A percentile compares a stretch with the other conserved stretches of the same genome.
phyloP scores from a whole-genome alignment of 306 rosid genomes.

The Cucurbita ficifolia region DNA sequence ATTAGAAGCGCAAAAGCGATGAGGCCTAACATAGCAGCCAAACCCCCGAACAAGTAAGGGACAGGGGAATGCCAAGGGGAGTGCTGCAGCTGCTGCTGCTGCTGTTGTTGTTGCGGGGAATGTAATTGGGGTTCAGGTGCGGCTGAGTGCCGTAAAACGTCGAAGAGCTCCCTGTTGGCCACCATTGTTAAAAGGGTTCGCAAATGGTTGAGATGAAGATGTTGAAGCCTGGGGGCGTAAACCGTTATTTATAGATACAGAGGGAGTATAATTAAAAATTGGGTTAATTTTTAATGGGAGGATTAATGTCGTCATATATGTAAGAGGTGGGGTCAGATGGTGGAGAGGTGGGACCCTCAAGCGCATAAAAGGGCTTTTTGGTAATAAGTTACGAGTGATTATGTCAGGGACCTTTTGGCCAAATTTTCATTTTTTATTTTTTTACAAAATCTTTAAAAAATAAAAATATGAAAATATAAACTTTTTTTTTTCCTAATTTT shows the following conservation, averaged over 20 bases:
- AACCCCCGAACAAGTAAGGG: slow-evolving; percentile 78
- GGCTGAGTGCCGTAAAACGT: slow-evolving; percentile 1
- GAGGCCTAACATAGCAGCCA: slow-evolving; percentile 92
- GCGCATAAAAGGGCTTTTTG: slow-evolving; percentile 33
- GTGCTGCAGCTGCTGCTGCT: slow-evolving; percentile 18
- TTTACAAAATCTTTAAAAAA: no score
- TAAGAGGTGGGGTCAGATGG: slow-evolving; percentile 5
- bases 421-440: neutral
- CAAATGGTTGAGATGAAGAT: neutral
- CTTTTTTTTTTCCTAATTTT: no score
- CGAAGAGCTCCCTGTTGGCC: slow-evolving; percentile 47
- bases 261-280: neutral
- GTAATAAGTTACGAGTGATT: slow-evolving; percentile 8
- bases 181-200: slow-evolving; percentile 1
- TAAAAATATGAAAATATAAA: no score
- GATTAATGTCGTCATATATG: slow-evolving; percentile 37
- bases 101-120: neutral
- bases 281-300: slow-evolving; percentile 2
- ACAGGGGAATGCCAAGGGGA: slow-evolving; percentile 98
- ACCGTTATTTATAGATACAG: slow-evolving; percentile 38
- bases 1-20: slow-evolving; percentile 91
- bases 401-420: neutral
- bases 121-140: neutral
- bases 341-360: slow-evolving; percentile 5
- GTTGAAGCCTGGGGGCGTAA: neutral